Conservation (phyloP, 306 rosid species). For the Biancaea sappan region DNA sequence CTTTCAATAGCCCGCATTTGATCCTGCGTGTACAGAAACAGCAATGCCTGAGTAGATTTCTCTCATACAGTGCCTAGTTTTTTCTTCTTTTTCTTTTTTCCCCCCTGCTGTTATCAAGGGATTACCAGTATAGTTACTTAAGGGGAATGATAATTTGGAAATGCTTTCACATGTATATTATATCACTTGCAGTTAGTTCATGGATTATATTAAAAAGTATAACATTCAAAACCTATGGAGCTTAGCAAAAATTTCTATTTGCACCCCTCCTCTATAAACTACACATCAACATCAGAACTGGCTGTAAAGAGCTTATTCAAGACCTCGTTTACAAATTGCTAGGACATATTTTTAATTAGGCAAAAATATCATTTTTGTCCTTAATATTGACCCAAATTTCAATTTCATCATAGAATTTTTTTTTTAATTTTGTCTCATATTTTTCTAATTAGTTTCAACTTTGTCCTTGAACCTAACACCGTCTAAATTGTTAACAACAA, state of each 20-base stretch:
- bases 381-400: no score
- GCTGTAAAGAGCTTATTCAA: not conserved
- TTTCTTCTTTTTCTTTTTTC: not conserved
- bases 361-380: no score
- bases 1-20: conserved; percentile 71
- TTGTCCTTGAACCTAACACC: no score
- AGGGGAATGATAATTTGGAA: not conserved
- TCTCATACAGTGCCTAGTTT: not conserved
- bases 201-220: not conserved
- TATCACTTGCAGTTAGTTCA: not conserved
- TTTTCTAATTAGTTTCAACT: no score
- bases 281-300: not conserved
- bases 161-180: not conserved
- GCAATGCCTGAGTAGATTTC: conserved; percentile 3
- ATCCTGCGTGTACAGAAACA: conserved; percentile 52
- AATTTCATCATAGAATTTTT: no score
- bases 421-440: no score
- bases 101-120: not conserved
- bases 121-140: not conserved
- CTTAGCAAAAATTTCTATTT: not conserved
- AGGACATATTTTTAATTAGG: not conserved
- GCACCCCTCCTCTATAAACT: not conserved
- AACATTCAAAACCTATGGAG: not conserved
- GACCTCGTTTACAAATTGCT: not conserved
- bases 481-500: no score